These are phyloP conservation scores for Boletus reticulatus DNA, from an alignment of 768 basidiomycete species.

Conservation along the genomic window DNA sequence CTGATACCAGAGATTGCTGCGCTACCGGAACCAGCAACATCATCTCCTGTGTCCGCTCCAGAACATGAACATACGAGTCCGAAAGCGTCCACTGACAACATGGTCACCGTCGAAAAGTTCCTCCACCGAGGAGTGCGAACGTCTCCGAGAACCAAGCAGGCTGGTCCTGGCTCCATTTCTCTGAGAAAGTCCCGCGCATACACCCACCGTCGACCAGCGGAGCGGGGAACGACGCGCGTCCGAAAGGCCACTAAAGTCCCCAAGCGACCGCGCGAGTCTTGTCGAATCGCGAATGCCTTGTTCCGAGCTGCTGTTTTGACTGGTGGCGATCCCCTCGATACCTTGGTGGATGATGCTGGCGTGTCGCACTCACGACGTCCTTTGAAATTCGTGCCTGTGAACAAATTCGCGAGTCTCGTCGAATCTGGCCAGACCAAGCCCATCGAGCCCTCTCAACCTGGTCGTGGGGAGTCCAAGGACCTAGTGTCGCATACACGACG, in stretches of 20 bases:
- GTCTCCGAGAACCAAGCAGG: neutral
- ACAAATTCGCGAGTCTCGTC: conserved; percentile 15
- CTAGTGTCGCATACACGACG: neutral
- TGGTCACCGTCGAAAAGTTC: conserved; percentile 28
- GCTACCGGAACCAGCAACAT: conserved; percentile 6
- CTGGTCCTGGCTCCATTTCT: neutral
- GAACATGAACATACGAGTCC: neutral
- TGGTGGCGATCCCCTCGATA: conserved; percentile 22
- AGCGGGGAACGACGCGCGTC: neutral
- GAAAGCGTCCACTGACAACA: neutral
- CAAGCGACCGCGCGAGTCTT: neutral
- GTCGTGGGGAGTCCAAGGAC: neutral
- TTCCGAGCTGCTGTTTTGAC: conserved; percentile 28
- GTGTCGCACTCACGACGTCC: conserved; percentile 20
- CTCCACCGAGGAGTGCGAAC: conserved; percentile 13
- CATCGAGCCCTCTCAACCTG: neutral
- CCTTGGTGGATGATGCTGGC: conserved; percentile 8
- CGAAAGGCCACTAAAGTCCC: neutral
- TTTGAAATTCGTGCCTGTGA: conserved; percentile 27
- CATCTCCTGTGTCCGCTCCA: neutral
- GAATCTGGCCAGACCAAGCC: neutral
- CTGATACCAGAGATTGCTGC: conserved; percentile 20
- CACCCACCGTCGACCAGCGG: conserved; percentile 1
- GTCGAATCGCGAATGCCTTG: conserved; percentile 13
- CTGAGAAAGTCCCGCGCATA: conserved; percentile 18